Conservation (phyloP, 2,329 filamentous ascomycete genomes). For the Aspergillus proliferans region DNA sequence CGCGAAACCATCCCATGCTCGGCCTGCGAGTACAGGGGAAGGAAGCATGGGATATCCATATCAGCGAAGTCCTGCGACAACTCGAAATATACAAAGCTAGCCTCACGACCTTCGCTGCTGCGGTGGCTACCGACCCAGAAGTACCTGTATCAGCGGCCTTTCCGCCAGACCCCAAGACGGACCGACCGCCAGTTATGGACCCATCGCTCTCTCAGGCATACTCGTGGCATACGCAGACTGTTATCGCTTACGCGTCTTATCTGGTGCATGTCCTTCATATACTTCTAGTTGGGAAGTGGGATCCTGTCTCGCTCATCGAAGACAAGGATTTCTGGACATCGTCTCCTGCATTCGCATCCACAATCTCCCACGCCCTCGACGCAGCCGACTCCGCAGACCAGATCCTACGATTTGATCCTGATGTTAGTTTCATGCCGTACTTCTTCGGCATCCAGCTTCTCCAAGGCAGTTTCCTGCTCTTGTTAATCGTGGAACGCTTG, state of each 20-base stretch:
- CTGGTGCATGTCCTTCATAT: conserved; percentile 92
- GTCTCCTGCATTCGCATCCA: conserved; percentile 77
- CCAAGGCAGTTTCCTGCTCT: conserved; percentile 79
- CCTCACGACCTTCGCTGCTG: conserved; percentile 43
- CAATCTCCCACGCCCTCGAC: conserved; percentile 79
- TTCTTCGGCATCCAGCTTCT: conserved; percentile 92
- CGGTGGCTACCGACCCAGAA: conserved; percentile 21
- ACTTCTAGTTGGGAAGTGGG: conserved; percentile 88
- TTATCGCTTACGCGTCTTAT: conserved; percentile 82
- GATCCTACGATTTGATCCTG: conserved; percentile 84
- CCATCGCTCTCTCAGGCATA: conserved; percentile 26
- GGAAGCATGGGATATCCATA: conserved; percentile 73
- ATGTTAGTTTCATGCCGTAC: conserved; percentile 92
- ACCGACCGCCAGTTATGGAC: conserved; percentile 49
- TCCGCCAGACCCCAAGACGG: conserved; percentile 53
- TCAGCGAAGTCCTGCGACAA: conserved; percentile 70
- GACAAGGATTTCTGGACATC: conserved; percentile 94
- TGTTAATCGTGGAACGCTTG: conserved; percentile 84
- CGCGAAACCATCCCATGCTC: conserved; percentile 79
- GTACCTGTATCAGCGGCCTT: conserved; percentile 38
- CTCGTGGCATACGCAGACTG: conserved; percentile 67
- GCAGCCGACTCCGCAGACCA: conserved; percentile 81
- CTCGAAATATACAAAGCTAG: conserved; percentile 76
- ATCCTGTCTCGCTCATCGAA: conserved; percentile 86
- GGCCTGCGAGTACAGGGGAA: conserved; percentile 66